phyloP scores from a whole-genome alignment of 768 basidiomycete genomes.

The Steccherinum ochraceum region DNA sequence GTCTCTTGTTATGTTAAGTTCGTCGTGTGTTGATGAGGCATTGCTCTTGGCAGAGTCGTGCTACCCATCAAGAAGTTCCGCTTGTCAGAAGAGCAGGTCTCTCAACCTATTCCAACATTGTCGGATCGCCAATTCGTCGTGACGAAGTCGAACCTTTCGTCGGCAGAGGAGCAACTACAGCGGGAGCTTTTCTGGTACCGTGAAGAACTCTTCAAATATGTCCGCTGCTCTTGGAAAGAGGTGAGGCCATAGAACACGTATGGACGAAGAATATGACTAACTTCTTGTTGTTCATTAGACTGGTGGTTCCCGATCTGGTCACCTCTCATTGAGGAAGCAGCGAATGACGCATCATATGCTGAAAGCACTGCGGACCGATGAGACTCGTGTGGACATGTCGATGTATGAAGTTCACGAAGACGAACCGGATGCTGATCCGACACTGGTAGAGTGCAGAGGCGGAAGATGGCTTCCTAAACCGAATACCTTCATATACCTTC shows the following conservation, averaged over 20 bases:
- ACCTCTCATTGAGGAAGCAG: slow-evolving; percentile 72
- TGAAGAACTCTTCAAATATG: slow-evolving; percentile 69
- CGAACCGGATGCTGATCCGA: slow-evolving; percentile 9
- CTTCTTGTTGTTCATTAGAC: slow-evolving; percentile 61
- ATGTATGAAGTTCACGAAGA: slow-evolving; percentile 30
- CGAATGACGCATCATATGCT: slow-evolving; percentile 76
- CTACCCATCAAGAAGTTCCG: slow-evolving; percentile 69
- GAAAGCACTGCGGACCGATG: slow-evolving; percentile 65
- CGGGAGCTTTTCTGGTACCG: slow-evolving; percentile 94
- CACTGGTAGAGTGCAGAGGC: slow-evolving; percentile 22
- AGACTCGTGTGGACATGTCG: slow-evolving; percentile 51
- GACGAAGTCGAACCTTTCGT: slow-evolving; percentile 58
- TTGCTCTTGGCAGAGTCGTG: slow-evolving; percentile 44
- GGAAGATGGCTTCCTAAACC: slow-evolving; percentile 45
- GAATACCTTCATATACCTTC: slow-evolving; percentile 61
- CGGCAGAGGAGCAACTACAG: slow-evolving; percentile 54
- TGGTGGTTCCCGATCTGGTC: slow-evolving; percentile 70
- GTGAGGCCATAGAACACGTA: too few relatives aligned
- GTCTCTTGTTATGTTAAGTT: slow-evolving; percentile 14
- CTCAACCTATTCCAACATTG: slow-evolving; percentile 72
- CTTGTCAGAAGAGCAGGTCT: slow-evolving; percentile 50
- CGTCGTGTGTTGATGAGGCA: slow-evolving; percentile 2
- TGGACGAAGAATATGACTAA: neutral
- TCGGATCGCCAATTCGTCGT: slow-evolving; percentile 91
- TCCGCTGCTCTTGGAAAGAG: slow-evolving; percentile 82